Percentiles rank a stretch among this genome's conserved stretches.
Evolutionary conservation across 176 grass and related monocot genomes (phyloP).

Genomic region (Coix lacrymajobi): DNA sequence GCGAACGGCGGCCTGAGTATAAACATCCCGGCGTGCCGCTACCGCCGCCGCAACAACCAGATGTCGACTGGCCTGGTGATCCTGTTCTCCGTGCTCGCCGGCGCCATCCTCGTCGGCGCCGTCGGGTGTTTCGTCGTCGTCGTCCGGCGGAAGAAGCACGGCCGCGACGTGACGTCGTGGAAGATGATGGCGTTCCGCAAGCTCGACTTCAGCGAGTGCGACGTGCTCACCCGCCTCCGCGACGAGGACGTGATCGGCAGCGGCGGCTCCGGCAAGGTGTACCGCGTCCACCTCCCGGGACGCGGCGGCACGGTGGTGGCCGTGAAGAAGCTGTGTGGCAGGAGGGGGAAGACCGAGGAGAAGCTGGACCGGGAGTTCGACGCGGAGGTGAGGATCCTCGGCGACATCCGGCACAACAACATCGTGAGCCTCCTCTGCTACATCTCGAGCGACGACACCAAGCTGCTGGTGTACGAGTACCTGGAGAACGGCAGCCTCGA

Average conservation of each 20-base stretch:
- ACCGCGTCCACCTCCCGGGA: conserved; percentile 29
- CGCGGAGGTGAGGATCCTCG: conserved; percentile 45
- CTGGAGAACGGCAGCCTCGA: conserved; percentile 71
- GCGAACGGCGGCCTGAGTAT: neutral
- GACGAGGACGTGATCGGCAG: conserved; percentile 58
- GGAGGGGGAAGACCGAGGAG: conserved; percentile 4
- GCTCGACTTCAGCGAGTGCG: conserved; percentile 32
- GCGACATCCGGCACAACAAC: conserved; percentile 55
- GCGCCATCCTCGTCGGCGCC: neutral
- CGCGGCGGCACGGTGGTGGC: conserved; percentile 17
- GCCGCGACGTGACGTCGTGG: conserved; percentile 19
- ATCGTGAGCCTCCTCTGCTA: conserved; percentile 64
- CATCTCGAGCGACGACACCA: conserved; percentile 34
- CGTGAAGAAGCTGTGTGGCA: conserved; percentile 50
- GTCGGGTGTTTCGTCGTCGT: conserved; percentile 9
- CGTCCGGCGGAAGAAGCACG: neutral
- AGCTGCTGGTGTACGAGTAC: conserved; percentile 67
- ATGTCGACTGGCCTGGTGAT: neutral
- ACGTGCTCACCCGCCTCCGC: conserved; percentile 12
- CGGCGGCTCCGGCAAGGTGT: conserved; percentile 69
- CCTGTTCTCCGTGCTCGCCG: conserved; percentile 32
- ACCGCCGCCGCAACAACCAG: neutral
- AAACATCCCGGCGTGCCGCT: conserved; percentile 7
- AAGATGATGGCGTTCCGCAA: conserved; percentile 41
- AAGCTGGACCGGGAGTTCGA: conserved; percentile 43